These are phyloP conservation scores for Cucurbita pepo DNA, from an alignment of 306 rosid genomes.

Conservation along the genomic window DNA sequence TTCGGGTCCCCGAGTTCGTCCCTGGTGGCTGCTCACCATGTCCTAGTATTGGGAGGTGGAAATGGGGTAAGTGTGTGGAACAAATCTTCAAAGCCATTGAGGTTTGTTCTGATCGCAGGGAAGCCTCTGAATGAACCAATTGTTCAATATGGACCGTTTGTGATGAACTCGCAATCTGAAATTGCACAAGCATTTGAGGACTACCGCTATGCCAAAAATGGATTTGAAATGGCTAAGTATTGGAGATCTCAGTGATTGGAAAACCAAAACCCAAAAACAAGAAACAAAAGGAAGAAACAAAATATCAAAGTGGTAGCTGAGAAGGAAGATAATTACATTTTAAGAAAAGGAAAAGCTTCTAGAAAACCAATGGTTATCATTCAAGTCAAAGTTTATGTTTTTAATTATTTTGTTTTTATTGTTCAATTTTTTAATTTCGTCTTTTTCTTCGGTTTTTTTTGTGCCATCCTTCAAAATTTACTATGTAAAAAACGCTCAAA, in stretches of 20 bases:
- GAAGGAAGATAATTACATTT: slow-evolving; percentile 17
- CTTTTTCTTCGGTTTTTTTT: no score
- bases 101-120: slow-evolving; percentile 59
- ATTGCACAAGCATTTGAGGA: slow-evolving; percentile 68
- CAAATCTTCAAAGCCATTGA: slow-evolving; percentile 44
- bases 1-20: slow-evolving; percentile 41
- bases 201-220: slow-evolving; percentile 47
- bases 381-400: not conserved
- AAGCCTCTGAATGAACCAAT: slow-evolving; percentile 77
- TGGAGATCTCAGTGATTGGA: slow-evolving; percentile 50
- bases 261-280: not conserved
- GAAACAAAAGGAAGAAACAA: not conserved
- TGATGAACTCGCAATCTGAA: slow-evolving; percentile 83
- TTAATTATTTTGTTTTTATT: not conserved
- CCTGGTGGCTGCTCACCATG: slow-evolving; percentile 33
- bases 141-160: slow-evolving; percentile 84
- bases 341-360: slow-evolving; percentile 34
- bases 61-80: slow-evolving; percentile 75
- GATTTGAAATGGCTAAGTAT: slow-evolving; percentile 64
- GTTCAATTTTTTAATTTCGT: no score
- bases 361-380: slow-evolving; percentile 27
- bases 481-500: no score
- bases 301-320: slow-evolving; percentile 23
- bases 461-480: no score
- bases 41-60: slow-evolving; percentile 56